Base-by-base conservation (phyloP, 352 stramenopile genomes). In the Globisporangium middletonii region DNA sequence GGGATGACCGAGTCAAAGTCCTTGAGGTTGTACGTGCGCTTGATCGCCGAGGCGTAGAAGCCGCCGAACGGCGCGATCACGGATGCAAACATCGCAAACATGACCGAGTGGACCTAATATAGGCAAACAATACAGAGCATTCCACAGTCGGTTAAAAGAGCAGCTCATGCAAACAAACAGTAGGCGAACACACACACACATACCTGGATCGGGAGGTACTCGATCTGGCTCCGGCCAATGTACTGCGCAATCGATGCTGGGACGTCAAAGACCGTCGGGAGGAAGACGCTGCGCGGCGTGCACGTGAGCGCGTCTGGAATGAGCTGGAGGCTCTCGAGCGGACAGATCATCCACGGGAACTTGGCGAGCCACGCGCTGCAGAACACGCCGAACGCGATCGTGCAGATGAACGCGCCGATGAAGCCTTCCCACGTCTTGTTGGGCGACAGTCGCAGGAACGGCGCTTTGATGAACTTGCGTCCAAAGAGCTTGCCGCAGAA, bases 401-500 rank as follows among this genome's bases (percentile, higher is more conserved):
- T 99, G 68, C 93, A 98, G 26, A 99, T 60, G 41, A 96, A 94
- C 9, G 94, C 97, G 38, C 97, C 97, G 30, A 99, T 95, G 61
- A 99, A 99, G 3, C 97, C 97, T 66, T 99, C 98, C 97, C 96
- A 99, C 6, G 96, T 99, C 75, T 99, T 99, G 71, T 99, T 99
- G 18, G 97, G 97, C 37, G 89, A 98, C 51, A 99, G 83, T 11
- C 80, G 77, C 58, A 94, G 57, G 63, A 94, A 94, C 46, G 79
- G 76, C 50, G 86, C 75, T 65, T 96, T 96, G 65, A 99, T 97
- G 60, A 99, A 92, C 63, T 89, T 92, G 47, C 83, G 83, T 16
- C 86, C 86, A 65, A 86, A 89, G 27, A 94, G 55, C 50, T 92
- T 92, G 42, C 86, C 86, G 53, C 80, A 96, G 53, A 98, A 94